Conservation (phyloP, 2,329 filamentous ascomycete species). For the Alternaria sp. region DNA sequence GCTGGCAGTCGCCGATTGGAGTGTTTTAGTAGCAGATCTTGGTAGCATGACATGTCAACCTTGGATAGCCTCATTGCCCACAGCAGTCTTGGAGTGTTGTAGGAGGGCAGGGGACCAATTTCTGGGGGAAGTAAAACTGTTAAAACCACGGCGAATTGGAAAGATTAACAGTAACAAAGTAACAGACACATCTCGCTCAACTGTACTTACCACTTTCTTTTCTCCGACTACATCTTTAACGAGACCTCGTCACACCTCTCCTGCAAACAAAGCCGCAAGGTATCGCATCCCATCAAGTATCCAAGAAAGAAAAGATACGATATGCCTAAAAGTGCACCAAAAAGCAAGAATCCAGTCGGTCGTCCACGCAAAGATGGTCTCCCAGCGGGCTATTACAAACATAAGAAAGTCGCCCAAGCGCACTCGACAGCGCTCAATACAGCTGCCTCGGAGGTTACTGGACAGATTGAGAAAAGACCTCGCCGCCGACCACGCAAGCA, state of each 20-base stretch:
- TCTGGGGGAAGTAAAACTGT: background rate
- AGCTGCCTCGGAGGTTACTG: background rate
- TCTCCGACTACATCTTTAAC: background rate
- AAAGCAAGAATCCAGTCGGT: background rate
- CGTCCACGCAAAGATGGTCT: slow-evolving; percentile 1
- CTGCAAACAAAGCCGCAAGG: background rate
- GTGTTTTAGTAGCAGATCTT: background rate
- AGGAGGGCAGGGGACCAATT: background rate
- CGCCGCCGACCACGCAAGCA: background rate
- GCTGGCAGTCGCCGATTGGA: background rate
- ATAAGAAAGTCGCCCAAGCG: background rate
- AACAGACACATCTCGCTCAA: background rate
- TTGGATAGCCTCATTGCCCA: background rate
- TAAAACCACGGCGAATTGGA: background rate
- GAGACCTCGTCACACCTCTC: background rate
- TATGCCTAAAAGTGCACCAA: background rate
- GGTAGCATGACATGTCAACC: background rate
- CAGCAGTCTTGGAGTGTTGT: background rate
- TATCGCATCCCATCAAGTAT: background rate
- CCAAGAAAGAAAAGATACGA: background rate
- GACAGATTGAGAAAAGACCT: background rate
- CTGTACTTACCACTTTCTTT: background rate
- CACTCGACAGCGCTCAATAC: background rate
- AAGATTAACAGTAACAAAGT: background rate
- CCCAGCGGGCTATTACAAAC: slow-evolving; percentile 2